These are phyloP conservation scores for Wickerhamiella hasegawae DNA, from an alignment of 805 yeast species.

Conservation along the genomic window DNA sequence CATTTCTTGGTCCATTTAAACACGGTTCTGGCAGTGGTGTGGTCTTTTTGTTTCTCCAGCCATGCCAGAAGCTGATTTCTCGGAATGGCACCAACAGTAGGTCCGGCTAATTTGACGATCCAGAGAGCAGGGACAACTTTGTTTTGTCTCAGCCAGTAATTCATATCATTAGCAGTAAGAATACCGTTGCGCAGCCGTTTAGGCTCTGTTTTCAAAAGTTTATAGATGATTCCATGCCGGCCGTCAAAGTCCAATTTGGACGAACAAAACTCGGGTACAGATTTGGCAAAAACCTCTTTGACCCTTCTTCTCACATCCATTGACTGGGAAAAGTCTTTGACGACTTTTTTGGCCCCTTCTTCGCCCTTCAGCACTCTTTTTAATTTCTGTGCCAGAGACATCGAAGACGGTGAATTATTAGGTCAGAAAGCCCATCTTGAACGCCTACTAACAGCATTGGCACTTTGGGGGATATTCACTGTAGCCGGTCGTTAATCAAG, in stretches of 20 bases:
- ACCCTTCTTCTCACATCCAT: too few species aligned
- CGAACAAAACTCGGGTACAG: slow-evolving; percentile 10
- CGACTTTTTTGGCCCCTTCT: too few species aligned
- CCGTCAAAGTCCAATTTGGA: slow-evolving; percentile 8
- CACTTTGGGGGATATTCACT: too few species aligned
- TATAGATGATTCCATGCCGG: slow-evolving; percentile 14
- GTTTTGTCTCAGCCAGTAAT: slow-evolving; percentile 13
- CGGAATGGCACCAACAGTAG: slow-evolving; percentile 9
- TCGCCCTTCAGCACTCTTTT: too few species aligned
- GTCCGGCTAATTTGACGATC: slow-evolving; percentile 15
- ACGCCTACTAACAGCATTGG: too few species aligned
- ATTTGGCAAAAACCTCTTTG: too few species aligned
- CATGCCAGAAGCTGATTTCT: slow-evolving; percentile 13
- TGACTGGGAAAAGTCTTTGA: too few species aligned
- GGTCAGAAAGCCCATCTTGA: too few species aligned
- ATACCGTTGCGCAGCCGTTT: slow-evolving; percentile 11
- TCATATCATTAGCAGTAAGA: slow-evolving; percentile 12
- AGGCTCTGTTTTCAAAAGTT: slow-evolving; percentile 10
- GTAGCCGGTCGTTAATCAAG: too few species aligned
- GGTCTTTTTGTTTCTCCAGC: slow-evolving; percentile 6
- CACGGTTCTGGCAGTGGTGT: slow-evolving; percentile 4
- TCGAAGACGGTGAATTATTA: too few species aligned
- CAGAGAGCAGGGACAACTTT: slow-evolving; percentile 14
- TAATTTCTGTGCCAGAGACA: too few species aligned
- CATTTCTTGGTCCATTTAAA: slow-evolving; percentile 15